phyloP scores from a whole-genome alignment of 306 rosid species.

The Senna tora region DNA sequence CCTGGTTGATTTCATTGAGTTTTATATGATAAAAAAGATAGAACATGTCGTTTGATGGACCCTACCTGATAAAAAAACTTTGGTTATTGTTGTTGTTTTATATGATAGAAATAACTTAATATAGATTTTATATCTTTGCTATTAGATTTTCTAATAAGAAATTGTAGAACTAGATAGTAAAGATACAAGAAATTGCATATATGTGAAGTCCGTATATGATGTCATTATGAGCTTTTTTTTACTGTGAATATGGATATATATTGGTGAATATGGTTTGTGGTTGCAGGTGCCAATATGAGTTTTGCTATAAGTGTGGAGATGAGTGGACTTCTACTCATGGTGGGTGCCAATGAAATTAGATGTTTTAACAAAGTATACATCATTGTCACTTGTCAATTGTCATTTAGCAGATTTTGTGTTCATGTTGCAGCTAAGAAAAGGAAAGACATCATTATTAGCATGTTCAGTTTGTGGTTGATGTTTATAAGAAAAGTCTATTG shows the following conservation, averaged over 20 bases:
- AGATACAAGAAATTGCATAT: too few species aligned
- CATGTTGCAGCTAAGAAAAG: constrained; percentile 2
- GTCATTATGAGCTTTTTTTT: too few species aligned
- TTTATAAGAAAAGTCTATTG: background rate
- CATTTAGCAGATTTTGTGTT: constrained; percentile 3
- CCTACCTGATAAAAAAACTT: too few species aligned
- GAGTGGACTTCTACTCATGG: constrained; percentile 46
- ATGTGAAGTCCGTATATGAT: too few species aligned
- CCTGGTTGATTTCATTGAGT: too few species aligned
- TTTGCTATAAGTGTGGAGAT: constrained; percentile 59
- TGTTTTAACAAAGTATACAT: background rate
- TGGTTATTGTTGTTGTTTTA: too few species aligned
- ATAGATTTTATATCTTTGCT: too few species aligned
- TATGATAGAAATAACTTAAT: too few species aligned
- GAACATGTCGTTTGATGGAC: too few species aligned
- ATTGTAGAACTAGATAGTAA: too few species aligned
- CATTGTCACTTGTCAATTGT: background rate
- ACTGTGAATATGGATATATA: background rate
- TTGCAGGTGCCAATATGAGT: constrained; percentile 61
- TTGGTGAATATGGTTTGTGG: background rate
- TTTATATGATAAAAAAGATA: too few species aligned
- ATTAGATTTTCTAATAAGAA: too few species aligned
- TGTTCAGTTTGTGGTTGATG: background rate
- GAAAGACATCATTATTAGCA: background rate
- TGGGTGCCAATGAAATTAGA: constrained; percentile 42